These are phyloP conservation scores for Leucogyrophana mollusca DNA, from an alignment of 768 basidiomycete species.

Conservation along the genomic window DNA sequence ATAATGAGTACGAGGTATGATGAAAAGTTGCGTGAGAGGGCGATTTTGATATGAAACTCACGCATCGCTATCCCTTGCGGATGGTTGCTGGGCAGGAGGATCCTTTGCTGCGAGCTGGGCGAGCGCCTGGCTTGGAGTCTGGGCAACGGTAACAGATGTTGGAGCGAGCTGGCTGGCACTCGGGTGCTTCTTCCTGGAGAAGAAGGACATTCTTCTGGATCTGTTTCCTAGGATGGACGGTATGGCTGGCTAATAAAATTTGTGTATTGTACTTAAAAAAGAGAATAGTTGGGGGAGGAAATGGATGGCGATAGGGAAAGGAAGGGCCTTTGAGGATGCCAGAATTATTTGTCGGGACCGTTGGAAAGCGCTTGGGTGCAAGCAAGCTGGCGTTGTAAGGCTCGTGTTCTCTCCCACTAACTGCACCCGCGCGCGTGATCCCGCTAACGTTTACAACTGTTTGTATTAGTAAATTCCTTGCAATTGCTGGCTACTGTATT, in stretches of 20 bases:
- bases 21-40: neutral
- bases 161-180: slow-evolving; percentile 42
- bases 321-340: slow-evolving; percentile 1
- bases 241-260: slow-evolving; percentile 47
- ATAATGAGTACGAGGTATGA: neutral
- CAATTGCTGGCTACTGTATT: too few species aligned
- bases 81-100: slow-evolving; percentile 18
- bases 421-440: too few species aligned
- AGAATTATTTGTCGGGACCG: too few species aligned
- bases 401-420: too few species aligned
- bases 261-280: slow-evolving; percentile 10
- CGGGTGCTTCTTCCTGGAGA: slow-evolving; percentile 82
- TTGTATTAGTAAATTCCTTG: too few species aligned
- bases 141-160: slow-evolving; percentile 53
- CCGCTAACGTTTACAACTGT: too few species aligned
- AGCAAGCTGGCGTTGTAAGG: too few species aligned
- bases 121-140: slow-evolving; percentile 67
- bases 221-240: slow-evolving; percentile 62
- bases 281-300: slow-evolving; percentile 1
- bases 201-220: slow-evolving; percentile 88
- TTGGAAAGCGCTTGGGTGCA: too few species aligned
- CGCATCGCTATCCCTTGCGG: slow-evolving; percentile 28
- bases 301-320: neutral
- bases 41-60: slow-evolving; percentile 25
- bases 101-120: slow-evolving; percentile 49